Conservation (phyloP, 192 early-diverging fungal genomes). For the Geranomyces michiganensis region DNA sequence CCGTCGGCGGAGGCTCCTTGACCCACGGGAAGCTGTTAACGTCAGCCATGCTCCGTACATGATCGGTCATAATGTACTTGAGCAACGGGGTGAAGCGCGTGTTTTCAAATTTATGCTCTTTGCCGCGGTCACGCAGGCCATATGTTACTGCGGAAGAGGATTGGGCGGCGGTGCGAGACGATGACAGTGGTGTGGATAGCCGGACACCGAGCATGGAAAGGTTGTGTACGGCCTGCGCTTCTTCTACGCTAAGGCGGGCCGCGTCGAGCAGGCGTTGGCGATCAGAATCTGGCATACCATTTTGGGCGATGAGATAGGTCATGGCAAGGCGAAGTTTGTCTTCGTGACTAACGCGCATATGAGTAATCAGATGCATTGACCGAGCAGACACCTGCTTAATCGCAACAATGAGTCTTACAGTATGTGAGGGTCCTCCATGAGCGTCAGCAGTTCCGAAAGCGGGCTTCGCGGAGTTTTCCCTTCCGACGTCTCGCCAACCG, state of each 20-base stretch:
- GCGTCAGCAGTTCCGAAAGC: constrained; percentile 61
- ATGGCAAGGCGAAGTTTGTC: constrained; percentile 78
- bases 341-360: constrained; percentile 47
- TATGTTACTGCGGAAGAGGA: constrained; percentile 49
- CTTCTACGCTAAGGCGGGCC: constrained; percentile 64
- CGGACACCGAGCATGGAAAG: constrained; percentile 69
- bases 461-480: constrained; percentile 57
- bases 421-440: constrained; percentile 67
- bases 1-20: constrained; percentile 52
- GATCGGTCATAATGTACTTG: constrained; percentile 66
- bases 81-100: constrained; percentile 74
- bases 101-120: constrained; percentile 73
- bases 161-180: too few species aligned
- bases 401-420: constrained; percentile 34
- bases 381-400: not conserved
- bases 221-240: constrained; percentile 78
- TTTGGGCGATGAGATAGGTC: constrained; percentile 73
- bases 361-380: too few species aligned
- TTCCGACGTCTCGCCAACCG: constrained; percentile 72
- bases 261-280: constrained; percentile 65
- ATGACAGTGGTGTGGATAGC: constrained; percentile 26
- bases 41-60: constrained; percentile 53
- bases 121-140: constrained; percentile 37
- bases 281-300: constrained; percentile 69
- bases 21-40: constrained; percentile 67